Evolutionary conservation across 352 stramenopile species (phyloP), one percentile per base, ranked within the genome.

Genomic region (Aphanomyces astaci): DNA sequence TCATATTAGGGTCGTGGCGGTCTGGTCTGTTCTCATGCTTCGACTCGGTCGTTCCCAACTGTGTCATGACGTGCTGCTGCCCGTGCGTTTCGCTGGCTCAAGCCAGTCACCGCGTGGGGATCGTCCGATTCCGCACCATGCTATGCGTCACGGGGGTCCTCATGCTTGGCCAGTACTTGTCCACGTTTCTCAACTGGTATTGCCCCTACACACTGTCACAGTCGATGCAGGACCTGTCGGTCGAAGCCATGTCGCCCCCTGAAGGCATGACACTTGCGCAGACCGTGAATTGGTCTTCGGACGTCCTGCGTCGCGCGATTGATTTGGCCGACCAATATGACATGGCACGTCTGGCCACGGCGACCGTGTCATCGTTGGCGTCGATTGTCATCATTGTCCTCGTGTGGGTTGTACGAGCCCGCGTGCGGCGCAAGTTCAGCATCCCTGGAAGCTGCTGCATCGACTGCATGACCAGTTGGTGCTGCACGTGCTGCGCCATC

Each of bases 401-500:
- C 11, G 7, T 49, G 1, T 49, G 27, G 19, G n/a, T 75, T 19
- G 63, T 87, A 2, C 79, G 79, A 4, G 72, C 60, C 2, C 54
- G 33, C 0, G 75, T 81, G 2, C 78, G 79, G 24, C 59, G 54
- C 0, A 72, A 75, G 13, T 87, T 85, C 65, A 63, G 76, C 60
- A 84, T 87, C 52, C 76, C 73, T 45, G 79, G 79, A 22, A 75
- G 72, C 27, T 74, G 54, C 10, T 10, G 30, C 3, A 59, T 71
- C 13, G 77, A 84, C 70, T 78, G 59, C 24, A 4, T 72, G 51
- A 63, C 71, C 4, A 70, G 72, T 19, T 72, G 56, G 7, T 85
- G 71, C 51, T 82, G 77, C 30, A 70, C 74, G 30, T 83, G 76
- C 72, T 84, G 78, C 66, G 63, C 73, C 4, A 78, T 80, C 31